Evolutionary conservation across 345 rosid genomes (phyloP), one percentile per base, ranked within the genome.

Genomic region (Murraya koenigii): DNA sequence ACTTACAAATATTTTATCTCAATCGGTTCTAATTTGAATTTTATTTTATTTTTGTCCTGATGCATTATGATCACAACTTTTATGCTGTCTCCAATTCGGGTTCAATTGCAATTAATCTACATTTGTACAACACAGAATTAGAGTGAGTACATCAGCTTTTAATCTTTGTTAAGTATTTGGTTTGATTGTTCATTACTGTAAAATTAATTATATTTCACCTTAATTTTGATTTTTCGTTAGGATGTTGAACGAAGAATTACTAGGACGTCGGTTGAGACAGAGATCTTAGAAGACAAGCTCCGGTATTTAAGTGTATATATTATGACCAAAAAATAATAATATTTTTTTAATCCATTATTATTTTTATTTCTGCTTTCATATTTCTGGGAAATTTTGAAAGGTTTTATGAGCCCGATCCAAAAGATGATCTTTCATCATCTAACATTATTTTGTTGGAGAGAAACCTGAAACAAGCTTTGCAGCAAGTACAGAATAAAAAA

Each of bases 171-270:
- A 32, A 33, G 55, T 55, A 28, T 6, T 22, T 58, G 14, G 23
- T 60, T 26, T n/a, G 32, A 67, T 3, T 20, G 5, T 22, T 66
- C 0, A 38, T 73, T 73, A 58, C 14, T 38, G 23, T 41, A 10
- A 15, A 54, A 30, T 26, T 25, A 64, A 56, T 28, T n/a, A n/a
- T 11, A 10, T 3, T 38, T 23, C 11, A 20, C 17, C 41, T 36
- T 33, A 3, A 30, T 36, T 60, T 7, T 36, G 33, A 49, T 26
- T 35, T 67, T 33, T 22, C 19, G 6, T 14, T 23, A 82, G 84
- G 77, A 64, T 30, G 1, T 70, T 41, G 79, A 82, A 77, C 71
- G 63, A 33, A 73, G 54, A 39, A 66, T 78, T 23, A 65, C 47
- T 36, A 71, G 30, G 76, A 30, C 52, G 0, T 33, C 52, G 47